Percentiles rank a stretch among this genome's conserved stretches.
These are phyloP conservation scores for Xylariales sp. DNA, from an alignment of 2,329 filamentous ascomycete genomes.

Conservation along the genomic window DNA sequence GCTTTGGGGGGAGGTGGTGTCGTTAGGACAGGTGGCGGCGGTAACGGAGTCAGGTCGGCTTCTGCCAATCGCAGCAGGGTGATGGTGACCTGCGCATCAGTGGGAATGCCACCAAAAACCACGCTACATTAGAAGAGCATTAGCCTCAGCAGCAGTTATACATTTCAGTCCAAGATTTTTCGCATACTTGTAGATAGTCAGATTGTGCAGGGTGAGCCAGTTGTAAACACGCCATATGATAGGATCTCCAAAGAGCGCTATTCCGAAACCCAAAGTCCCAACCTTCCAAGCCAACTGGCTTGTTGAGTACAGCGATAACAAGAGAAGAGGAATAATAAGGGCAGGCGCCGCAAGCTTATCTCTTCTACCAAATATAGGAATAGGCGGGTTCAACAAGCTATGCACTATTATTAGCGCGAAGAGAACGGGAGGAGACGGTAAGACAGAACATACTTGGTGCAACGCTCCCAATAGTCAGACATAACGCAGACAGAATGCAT, in stretches of 20 bases:
- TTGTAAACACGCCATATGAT: not conserved
- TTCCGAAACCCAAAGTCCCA: conserved; percentile 22
- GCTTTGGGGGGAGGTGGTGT: no score
- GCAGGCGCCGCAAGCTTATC: not conserved
- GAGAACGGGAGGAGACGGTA: no score
- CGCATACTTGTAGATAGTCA: conserved; percentile 1
- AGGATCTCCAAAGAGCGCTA: not conserved
- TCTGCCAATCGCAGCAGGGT: conserved; percentile 65
- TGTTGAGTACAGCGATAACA: no score
- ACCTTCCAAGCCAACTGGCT: conserved; percentile 8
- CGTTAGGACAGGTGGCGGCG: conserved; percentile 27
- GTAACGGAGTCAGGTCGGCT: conserved; percentile 61
- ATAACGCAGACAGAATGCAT: conserved; percentile 14
- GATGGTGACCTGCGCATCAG: conserved; percentile 63
- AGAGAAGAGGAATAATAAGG: no score
- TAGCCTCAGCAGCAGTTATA: no score
- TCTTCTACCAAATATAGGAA: not conserved
- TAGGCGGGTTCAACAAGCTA: not conserved
- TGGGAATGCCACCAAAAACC: conserved; percentile 62
- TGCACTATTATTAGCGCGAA: not conserved
- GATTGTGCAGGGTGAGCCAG: not conserved
- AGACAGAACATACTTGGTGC: conserved; percentile 15
- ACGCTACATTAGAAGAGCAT: no score
- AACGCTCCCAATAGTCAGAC: conserved; percentile 18
- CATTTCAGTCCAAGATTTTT: no score